These are phyloP conservation scores for Firmiana major DNA, from an alignment of 345 rosid genomes.

Conservation along the genomic window DNA sequence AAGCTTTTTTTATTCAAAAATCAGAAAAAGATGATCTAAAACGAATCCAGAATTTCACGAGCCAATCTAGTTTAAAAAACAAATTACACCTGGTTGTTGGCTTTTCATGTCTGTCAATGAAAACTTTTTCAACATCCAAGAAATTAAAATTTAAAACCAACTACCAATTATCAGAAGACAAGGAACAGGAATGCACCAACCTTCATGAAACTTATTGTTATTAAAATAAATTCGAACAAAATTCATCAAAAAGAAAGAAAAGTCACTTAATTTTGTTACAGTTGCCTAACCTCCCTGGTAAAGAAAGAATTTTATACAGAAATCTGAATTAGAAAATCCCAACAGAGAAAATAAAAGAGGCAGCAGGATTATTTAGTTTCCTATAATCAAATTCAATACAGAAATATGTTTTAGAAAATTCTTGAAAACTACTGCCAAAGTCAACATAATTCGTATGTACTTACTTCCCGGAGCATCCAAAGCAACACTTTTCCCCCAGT, in stretches of 20 bases:
- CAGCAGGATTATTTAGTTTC: background rate
- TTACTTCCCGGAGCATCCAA: slow-evolving; percentile 6
- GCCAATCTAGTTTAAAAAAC: background rate
- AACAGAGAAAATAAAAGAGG: background rate
- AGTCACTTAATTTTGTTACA: background rate
- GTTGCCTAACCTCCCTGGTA: background rate
- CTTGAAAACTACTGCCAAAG: background rate
- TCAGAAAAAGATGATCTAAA: background rate
- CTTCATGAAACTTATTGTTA: background rate
- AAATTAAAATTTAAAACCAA: background rate
- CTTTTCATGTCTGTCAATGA: background rate
- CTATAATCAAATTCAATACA: background rate
- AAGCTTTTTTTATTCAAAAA: background rate
- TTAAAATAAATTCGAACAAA: background rate
- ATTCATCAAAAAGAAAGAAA: background rate
- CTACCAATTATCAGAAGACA: background rate
- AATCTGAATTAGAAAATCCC: background rate
- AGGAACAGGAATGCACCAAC: background rate
- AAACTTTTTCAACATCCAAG: background rate
- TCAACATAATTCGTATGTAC: background rate
- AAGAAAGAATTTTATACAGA: background rate
- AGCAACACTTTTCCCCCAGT: background rate
- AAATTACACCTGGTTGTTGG: background rate
- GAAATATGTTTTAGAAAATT: background rate
- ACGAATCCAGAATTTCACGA: background rate